Conservation (phyloP, 1,284 basidiomycete species). For the Mycosarcoma maydis region DNA sequence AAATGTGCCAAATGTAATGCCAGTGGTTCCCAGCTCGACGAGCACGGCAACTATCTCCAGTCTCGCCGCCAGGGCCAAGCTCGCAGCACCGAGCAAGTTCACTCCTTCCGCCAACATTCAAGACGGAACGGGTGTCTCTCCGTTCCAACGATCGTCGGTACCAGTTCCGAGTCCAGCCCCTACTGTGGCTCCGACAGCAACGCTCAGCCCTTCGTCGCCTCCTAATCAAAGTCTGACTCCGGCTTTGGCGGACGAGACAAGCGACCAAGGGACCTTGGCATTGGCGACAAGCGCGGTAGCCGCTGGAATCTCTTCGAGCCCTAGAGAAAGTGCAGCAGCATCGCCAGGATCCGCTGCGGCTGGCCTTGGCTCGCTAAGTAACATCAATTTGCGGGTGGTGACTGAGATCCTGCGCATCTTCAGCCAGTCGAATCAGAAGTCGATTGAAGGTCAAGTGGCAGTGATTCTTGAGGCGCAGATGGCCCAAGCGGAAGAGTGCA, state of each 20-base stretch:
- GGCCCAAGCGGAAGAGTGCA: constrained; percentile 4
- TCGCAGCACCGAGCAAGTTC: not conserved
- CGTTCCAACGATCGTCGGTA: not conserved
- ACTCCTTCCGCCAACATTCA: not conserved
- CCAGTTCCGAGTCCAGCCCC: not conserved
- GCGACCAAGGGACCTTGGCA: not conserved
- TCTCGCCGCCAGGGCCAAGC: not conserved
- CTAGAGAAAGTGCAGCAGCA: not conserved
- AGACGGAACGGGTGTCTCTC: not conserved
- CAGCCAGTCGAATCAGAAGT: constrained; percentile 14
- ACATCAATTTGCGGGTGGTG: constrained; percentile 16
- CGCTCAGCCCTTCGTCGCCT: not conserved
- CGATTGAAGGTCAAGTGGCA: not conserved
- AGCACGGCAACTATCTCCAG: not conserved
- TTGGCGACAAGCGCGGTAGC: constrained; percentile 8
- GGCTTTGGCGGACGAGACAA: not conserved
- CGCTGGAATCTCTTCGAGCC: constrained; percentile 1
- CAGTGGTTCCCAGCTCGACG: not conserved
- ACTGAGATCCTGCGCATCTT: constrained; percentile 35
- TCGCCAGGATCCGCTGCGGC: not conserved
- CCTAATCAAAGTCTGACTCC: not conserved
- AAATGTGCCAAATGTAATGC: not conserved
- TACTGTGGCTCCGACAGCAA: not conserved
- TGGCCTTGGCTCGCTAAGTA: constrained; percentile 9
- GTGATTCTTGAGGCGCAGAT: not conserved